Evolutionary conservation across 148 eudicot genomes (phyloP), one percentile per base, ranked within the genome.

Genomic region (Silene conica): DNA sequence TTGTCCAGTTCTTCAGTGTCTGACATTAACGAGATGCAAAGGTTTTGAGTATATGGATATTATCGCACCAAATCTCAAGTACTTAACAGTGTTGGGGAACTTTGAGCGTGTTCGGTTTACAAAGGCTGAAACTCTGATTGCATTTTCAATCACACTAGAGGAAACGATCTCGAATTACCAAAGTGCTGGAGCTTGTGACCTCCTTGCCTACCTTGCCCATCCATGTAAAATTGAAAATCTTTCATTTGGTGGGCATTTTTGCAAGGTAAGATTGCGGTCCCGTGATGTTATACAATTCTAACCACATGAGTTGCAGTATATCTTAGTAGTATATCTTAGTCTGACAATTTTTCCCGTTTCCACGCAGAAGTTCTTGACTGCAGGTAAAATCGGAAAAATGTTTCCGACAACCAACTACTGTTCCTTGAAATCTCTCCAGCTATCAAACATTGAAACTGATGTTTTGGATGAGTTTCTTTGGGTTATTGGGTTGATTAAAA

Each of bases 1-100:
- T 1, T 71, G 74, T 34, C 74, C 64, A 12, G 22, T 31, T 16
- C 74, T 71, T 71, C 16, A 71, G 63, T 56, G 63, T 25, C 63
- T 57, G 63, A 71, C 63, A 26, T 31, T 71, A 16, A 31, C 5
- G 48, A 31, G n/a, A n/a, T 71, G 74, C 25, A 11, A 9, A 6
- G 74, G 64, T 14, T 4, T 71, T 19, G 25, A 19, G 50, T 14
- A 9, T 34, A 28, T 71, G 4, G 13, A 18, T 8, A 71, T 71
- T 55, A 1, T 2, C 34, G 63, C 74, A 14, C 74, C 74, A 18
- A 56, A 34, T 71, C 74, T 71, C 50, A 57, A 71, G 23, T 19
- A 71, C 63, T 71, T 71, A 5, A 31, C 22, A 6, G 45, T 71
- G 2, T 71, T 46, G 16, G 63, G 63, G 18, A 71, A 18, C 16